These are phyloP conservation scores for Aspergillus taichungensis DNA, from an alignment of 495 filamentous ascomycete species.

Conservation along the genomic window DNA sequence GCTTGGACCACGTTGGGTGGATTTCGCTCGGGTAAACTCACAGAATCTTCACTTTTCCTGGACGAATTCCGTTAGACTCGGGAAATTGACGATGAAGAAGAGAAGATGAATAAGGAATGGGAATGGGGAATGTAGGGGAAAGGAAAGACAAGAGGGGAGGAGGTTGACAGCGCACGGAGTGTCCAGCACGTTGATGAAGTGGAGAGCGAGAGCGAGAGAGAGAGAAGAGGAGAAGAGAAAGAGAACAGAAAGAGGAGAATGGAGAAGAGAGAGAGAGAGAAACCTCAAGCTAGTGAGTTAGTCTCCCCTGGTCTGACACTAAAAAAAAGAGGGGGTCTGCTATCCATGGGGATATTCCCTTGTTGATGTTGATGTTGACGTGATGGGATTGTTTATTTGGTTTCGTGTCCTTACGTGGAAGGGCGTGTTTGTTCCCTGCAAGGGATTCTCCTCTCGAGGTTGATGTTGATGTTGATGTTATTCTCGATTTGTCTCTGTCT, in stretches of 20 bases:
- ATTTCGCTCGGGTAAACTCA: constrained; percentile 4
- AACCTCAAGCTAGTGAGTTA: too few species aligned
- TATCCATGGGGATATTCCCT: too few species aligned
- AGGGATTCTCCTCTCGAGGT: too few species aligned
- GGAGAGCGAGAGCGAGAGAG: background rate
- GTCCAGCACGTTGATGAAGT: constrained; percentile 3
- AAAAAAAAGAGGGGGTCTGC: too few species aligned
- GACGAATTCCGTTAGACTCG: background rate
- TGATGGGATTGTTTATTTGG: too few species aligned
- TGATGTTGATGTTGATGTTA: too few species aligned
- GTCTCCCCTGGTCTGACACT: too few species aligned
- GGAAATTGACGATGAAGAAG: too few species aligned
- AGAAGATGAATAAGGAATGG: background rate
- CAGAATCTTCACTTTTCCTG: background rate
- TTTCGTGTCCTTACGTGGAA: too few species aligned
- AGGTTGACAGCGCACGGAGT: background rate
- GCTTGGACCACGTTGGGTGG: constrained; percentile 6
- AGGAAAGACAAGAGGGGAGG: background rate
- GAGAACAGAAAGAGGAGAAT: background rate
- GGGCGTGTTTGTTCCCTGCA: too few species aligned
- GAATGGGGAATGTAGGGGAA: background rate
- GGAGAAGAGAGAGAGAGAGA: background rate
- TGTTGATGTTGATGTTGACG: too few species aligned
- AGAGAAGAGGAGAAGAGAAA: background rate
- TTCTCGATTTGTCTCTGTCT: too few species aligned